A percentile compares a stretch with the other conserved stretches of the same genome.
Conservation (phyloP, 768 basidiomycete genomes). For the Pulveroboletus frians region DNA sequence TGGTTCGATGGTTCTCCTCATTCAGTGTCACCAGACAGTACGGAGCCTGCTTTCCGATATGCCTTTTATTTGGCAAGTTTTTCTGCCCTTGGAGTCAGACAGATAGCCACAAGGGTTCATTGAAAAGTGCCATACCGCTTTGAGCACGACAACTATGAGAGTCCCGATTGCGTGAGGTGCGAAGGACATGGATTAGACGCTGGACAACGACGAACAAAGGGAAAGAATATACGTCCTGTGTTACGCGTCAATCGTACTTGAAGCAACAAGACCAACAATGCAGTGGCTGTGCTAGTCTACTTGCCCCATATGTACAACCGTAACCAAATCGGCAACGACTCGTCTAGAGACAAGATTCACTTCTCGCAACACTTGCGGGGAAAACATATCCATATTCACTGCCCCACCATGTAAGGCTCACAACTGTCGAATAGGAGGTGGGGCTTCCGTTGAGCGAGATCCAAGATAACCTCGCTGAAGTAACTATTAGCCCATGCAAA, state of each 20-base stretch:
- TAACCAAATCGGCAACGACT: neutral
- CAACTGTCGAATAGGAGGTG: slow-evolving; percentile 54
- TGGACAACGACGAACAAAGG: neutral
- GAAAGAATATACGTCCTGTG: slow-evolving; percentile 12
- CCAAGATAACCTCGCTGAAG: slow-evolving; percentile 78
- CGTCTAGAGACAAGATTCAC: neutral
- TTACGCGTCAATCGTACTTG: slow-evolving; percentile 14
- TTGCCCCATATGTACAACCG: neutral
- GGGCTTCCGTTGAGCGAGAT: slow-evolving; percentile 71
- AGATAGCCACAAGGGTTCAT: slow-evolving; percentile 1
- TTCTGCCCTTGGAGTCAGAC: slow-evolving; percentile 45
- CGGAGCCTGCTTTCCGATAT: slow-evolving; percentile 96
- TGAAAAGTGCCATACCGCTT: slow-evolving; percentile 64
- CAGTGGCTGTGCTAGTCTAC: slow-evolving; percentile 18
- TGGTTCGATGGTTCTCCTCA: slow-evolving; percentile 81
- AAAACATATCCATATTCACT: slow-evolving; percentile 20
- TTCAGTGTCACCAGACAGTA: slow-evolving; percentile 81
- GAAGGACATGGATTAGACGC: slow-evolving; percentile 44
- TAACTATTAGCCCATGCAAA: slow-evolving; percentile 85
- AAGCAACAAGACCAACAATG: slow-evolving; percentile 12
- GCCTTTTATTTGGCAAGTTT: slow-evolving; percentile 84
- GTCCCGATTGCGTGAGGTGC: slow-evolving; percentile 81
- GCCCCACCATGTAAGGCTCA: slow-evolving; percentile 53
- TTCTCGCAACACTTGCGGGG: neutral
- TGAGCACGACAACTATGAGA: slow-evolving; percentile 87